Conservation (phyloP, 2,329 filamentous ascomycete species). For the Metarhizium anisopliae region DNA sequence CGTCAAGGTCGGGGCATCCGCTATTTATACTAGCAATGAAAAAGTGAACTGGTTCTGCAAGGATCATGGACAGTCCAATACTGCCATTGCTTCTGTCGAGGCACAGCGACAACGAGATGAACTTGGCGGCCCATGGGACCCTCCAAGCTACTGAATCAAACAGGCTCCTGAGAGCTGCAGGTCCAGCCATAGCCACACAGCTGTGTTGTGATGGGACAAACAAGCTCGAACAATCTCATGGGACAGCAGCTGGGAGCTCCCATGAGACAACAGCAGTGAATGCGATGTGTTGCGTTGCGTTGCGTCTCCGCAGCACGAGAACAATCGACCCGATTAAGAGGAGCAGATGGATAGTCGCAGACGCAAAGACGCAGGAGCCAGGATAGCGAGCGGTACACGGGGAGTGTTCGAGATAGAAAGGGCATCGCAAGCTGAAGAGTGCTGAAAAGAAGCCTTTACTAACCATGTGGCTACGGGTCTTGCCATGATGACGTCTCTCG, state of each 20-base stretch:
- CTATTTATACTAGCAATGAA: neutral
- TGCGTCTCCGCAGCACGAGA: too few relatives aligned
- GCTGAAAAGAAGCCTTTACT: slow-evolving; percentile 30
- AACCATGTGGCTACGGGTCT: slow-evolving; percentile 79
- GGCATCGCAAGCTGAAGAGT: neutral
- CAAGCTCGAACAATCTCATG: too few relatives aligned
- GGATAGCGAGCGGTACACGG: neutral
- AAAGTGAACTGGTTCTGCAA: neutral
- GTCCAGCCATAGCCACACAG: too few relatives aligned
- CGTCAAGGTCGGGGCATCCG: neutral
- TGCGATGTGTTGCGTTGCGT: neutral
- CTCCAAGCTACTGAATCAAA: neutral
- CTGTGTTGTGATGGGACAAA: too few relatives aligned
- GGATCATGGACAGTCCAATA: neutral
- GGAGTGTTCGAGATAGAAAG: too few relatives aligned
- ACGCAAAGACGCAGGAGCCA: neutral
- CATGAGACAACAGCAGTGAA: neutral
- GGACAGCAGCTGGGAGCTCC: too few relatives aligned
- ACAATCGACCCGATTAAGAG: neutral
- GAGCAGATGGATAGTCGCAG: neutral
- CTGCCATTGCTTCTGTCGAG: neutral
- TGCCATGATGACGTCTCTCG: slow-evolving; percentile 66
- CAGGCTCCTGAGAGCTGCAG: neutral
- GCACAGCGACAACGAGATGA: neutral
- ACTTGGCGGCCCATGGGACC: neutral